A percentile compares a stretch with the other conserved stretches of the same genome.
phyloP scores from a whole-genome alignment of 1,139 yeast species.

The Candida gigantensis region DNA sequence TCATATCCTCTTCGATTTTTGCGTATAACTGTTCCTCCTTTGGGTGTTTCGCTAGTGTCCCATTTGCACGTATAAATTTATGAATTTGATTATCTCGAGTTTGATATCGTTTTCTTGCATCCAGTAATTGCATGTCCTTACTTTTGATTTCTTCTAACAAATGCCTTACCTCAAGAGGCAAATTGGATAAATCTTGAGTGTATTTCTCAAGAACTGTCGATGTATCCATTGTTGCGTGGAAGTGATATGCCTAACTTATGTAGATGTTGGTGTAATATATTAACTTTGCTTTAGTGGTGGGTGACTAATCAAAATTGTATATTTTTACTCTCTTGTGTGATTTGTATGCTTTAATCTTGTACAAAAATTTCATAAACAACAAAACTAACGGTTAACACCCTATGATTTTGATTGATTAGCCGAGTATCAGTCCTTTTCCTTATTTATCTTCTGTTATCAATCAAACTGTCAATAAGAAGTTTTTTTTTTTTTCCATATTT shows the following conservation, averaged over 20 bases:
- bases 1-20: constrained; percentile 72
- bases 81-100: constrained; percentile 78
- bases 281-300: too few species aligned
- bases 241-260: neutral
- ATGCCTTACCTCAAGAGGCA: constrained; percentile 88
- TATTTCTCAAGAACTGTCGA: constrained; percentile 50
- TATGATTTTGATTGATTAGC: too few species aligned
- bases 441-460: too few species aligned
- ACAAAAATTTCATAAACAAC: too few species aligned
- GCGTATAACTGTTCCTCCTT: constrained; percentile 70
- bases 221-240: constrained; percentile 38
- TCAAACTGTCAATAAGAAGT: too few species aligned
- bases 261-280: neutral
- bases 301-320: too few species aligned
- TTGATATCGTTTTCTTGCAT: constrained; percentile 64
- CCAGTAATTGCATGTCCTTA: constrained; percentile 68
- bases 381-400: too few species aligned
- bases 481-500: too few species aligned
- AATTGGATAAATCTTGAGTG: constrained; percentile 64
- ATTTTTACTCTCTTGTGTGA: too few species aligned
- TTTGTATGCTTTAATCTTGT: too few species aligned
- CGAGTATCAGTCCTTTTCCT: too few species aligned
- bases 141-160: constrained; percentile 75
- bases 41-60: constrained; percentile 79
- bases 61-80: constrained; percentile 80